Conservation (phyloP, 2,329 filamentous ascomycete species). For the Alternaria tenuissima region DNA sequence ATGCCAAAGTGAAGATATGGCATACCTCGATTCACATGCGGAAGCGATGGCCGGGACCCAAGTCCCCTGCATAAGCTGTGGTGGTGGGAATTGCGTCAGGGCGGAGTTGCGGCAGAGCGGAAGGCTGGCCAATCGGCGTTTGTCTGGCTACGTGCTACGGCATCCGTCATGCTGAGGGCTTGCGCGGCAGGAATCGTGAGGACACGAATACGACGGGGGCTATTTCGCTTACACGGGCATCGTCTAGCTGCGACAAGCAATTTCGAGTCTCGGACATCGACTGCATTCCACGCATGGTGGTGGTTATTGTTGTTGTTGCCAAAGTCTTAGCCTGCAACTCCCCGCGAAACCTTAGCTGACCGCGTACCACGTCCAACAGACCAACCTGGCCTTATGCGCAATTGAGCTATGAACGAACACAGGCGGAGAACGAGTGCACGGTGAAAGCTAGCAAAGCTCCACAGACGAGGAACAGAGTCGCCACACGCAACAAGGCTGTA, state of each 20-base stretch:
- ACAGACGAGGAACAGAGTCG: constrained; percentile 2
- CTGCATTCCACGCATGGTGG: neutral
- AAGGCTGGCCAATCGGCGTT: constrained; percentile 17
- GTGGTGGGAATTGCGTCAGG: constrained; percentile 23
- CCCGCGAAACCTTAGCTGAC: constrained; percentile 32
- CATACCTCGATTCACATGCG: neutral
- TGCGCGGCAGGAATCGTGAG: constrained; percentile 20
- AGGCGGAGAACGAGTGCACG: constrained; percentile 38
- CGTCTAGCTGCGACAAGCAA: neutral
- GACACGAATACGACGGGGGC: constrained; percentile 27
- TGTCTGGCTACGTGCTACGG: constrained; percentile 19
- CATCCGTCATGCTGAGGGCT: constrained; percentile 22
- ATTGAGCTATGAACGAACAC: constrained; percentile 41
- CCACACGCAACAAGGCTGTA: constrained; percentile 8
- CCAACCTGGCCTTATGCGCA: constrained; percentile 42
- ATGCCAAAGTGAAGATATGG: neutral
- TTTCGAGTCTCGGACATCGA: neutral
- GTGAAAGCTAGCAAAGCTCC: constrained; percentile 38
- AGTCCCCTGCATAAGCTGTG: neutral
- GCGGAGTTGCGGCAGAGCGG: constrained; percentile 5
- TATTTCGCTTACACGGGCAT: neutral
- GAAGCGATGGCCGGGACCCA: neutral
- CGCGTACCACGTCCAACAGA: constrained; percentile 31
- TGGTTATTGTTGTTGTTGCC: neutral
- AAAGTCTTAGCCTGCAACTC: constrained; percentile 23